phyloP scores from a whole-genome alignment of 1,139 yeast species.

The Protomyces pachydermus region DNA sequence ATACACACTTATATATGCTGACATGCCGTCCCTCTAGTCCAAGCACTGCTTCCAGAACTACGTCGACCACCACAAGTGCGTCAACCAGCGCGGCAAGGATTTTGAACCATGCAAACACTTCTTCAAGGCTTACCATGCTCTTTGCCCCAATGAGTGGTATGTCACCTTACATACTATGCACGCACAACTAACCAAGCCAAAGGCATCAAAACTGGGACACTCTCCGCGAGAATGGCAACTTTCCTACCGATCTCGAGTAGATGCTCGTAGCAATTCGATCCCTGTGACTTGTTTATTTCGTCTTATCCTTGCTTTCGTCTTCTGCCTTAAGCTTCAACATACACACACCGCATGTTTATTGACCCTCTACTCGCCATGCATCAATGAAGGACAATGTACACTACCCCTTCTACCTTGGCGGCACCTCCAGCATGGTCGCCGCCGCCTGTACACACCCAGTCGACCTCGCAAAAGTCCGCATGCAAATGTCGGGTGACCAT shows the following conservation, averaged over 20 bases:
- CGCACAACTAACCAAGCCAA: neutral
- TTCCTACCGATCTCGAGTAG: conserved; percentile 25
- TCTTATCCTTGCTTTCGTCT: neutral
- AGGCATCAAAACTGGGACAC: neutral
- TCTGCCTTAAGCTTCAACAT: neutral
- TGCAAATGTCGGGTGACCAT: conserved; percentile 57
- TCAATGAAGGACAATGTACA: neutral
- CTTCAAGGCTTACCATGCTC: conserved; percentile 28
- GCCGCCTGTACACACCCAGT: conserved; percentile 55
- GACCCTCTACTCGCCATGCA: neutral
- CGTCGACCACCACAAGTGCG: conserved; percentile 96
- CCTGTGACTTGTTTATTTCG: neutral
- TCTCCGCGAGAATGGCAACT: conserved; percentile 8
- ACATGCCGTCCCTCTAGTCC: neutral
- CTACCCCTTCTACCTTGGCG: conserved; percentile 19
- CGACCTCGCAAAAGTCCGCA: conserved; percentile 77
- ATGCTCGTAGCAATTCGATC: neutral
- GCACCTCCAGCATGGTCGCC: conserved; percentile 43
- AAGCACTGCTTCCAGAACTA: conserved; percentile 56
- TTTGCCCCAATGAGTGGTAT: conserved; percentile 29
- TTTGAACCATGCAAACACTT: conserved; percentile 96
- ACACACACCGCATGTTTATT: no score
- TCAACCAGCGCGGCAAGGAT: conserved; percentile 94
- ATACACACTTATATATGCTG: neutral
- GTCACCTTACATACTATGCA: neutral